A percentile compares a stretch with the other conserved stretches of the same genome.
Evolutionary conservation across 129 eudicot species (phyloP).

Genomic region (Chrysanthemum lavandulifolium): DNA sequence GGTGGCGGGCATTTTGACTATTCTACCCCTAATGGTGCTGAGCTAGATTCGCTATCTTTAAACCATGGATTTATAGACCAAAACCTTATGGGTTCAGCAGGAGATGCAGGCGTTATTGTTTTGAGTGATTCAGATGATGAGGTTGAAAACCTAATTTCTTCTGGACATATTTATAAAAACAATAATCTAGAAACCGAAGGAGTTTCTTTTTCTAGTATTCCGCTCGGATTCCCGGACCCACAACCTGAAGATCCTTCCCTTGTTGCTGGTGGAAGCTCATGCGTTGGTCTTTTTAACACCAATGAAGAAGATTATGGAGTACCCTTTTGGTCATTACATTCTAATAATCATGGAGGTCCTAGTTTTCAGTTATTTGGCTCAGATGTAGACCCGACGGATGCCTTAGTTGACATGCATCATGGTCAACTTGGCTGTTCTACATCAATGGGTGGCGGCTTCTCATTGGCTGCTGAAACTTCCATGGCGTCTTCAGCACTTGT

Average conservation of each 20-base stretch:
- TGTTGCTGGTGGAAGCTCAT: no score
- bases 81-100: constrained; percentile 9
- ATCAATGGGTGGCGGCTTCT: constrained; percentile 33
- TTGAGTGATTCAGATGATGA: constrained; percentile 84
- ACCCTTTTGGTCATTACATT: constrained; percentile 62
- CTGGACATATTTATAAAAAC: constrained; percentile 30
- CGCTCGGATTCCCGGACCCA: constrained; percentile 29
- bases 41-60: constrained; percentile 61
- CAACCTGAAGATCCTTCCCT: constrained; percentile 52
- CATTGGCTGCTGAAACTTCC: constrained; percentile 46
- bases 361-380: constrained; percentile 75
- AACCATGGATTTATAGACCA: constrained; percentile 18
- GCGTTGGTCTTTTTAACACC: constrained; percentile 40
- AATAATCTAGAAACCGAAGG: constrained; percentile 23
- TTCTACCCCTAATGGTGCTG: constrained; percentile 47
- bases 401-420: constrained; percentile 47
- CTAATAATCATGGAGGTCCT: constrained; percentile 55
- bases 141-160: constrained; percentile 39
- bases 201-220: constrained; percentile 31
- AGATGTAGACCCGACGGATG: constrained; percentile 48
- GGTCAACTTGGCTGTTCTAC: no score
- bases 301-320: constrained; percentile 58
- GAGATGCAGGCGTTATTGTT: constrained; percentile 61
- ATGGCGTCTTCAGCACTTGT: constrained; percentile 47
- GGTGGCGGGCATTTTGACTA: constrained; percentile 41